Percentiles rank a stretch among this genome's conserved stretches.
These are phyloP conservation scores for Tolypocladium tundrense DNA, from an alignment of 2,329 filamentous ascomycete species.

Conservation along the genomic window DNA sequence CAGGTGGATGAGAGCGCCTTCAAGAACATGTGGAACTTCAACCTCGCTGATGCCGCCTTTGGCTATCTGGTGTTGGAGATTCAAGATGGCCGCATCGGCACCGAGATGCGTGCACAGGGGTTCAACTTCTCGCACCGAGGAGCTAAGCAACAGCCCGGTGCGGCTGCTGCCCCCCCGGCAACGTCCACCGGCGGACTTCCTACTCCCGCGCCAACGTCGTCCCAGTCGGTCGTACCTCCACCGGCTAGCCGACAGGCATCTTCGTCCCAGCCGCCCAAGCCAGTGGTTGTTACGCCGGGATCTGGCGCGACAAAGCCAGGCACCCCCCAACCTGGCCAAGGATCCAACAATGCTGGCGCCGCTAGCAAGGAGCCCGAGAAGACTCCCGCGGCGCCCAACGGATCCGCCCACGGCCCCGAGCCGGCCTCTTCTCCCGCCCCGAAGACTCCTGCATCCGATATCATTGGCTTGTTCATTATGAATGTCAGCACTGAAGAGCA, in stretches of 20 bases:
- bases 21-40: constrained; percentile 99
- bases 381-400: constrained; percentile 37
- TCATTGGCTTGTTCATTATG: constrained; percentile 81
- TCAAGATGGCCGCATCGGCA: constrained; percentile 90
- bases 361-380: constrained; percentile 47
- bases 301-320: constrained; percentile 26
- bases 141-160: constrained; percentile 57
- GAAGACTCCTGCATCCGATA: constrained; percentile 53
- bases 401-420: constrained; percentile 41
- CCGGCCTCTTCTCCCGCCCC: constrained; percentile 46
- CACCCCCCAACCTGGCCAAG: constrained; percentile 40
- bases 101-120: constrained; percentile 95
- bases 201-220: constrained; percentile 24
- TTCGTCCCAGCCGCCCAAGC: constrained; percentile 30
- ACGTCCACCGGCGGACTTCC: constrained; percentile 18
- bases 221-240: constrained; percentile 22
- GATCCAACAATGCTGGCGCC: constrained; percentile 27
- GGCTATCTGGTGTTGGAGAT: constrained; percentile 93
- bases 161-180: constrained; percentile 23
- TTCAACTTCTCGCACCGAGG: constrained; percentile 98
- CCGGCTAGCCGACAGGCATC: constrained; percentile 25
- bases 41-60: constrained; percentile 92
- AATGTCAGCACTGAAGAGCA: constrained; percentile 78
- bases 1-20: constrained; percentile 97
- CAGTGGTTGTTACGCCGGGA: constrained; percentile 25